A percentile compares a stretch with the other conserved stretches of the same genome.
Evolutionary conservation across 2,329 filamentous ascomycete species (phyloP).

Genomic region (Bipolaris bicolor): DNA sequence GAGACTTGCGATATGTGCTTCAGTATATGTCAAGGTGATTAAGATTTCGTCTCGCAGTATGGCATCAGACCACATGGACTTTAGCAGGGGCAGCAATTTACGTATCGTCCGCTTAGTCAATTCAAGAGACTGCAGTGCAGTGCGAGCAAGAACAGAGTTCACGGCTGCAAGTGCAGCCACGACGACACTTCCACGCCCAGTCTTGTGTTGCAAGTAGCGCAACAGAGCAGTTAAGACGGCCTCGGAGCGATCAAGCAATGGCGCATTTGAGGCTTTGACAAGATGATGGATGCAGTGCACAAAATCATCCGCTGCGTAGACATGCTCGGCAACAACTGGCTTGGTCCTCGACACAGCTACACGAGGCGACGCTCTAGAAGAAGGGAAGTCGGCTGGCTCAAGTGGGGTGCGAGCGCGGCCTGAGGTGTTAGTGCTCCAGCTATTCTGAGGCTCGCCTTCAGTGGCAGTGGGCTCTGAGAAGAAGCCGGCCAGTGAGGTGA

Average conservation of each 20-base stretch:
- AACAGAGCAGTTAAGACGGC: constrained; percentile 64
- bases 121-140: constrained; percentile 70
- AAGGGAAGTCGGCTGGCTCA: constrained; percentile 34
- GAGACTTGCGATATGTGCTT: constrained; percentile 48
- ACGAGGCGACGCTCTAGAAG: constrained; percentile 34
- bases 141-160: constrained; percentile 71
- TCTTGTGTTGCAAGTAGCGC: constrained; percentile 66
- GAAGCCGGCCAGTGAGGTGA: constrained; percentile 60
- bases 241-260: constrained; percentile 63
- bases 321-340: constrained; percentile 29
- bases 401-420: constrained; percentile 42
- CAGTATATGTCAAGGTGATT: constrained; percentile 69
- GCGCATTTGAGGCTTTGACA: constrained; percentile 70
- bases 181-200: constrained; percentile 70
- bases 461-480: constrained; percentile 28
- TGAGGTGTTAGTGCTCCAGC: constrained; percentile 39
- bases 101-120: constrained; percentile 66
- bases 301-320: constrained; percentile 43
- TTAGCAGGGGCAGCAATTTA: constrained; percentile 72
- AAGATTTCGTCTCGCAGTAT: constrained; percentile 77
- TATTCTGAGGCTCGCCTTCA: constrained; percentile 32
- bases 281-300: constrained; percentile 71
- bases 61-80: constrained; percentile 71
- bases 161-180: constrained; percentile 76
- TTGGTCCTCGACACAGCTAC: constrained; percentile 26